These are phyloP conservation scores for Suillus subluteus DNA, from an alignment of 768 basidiomycete species.

Conservation along the genomic window DNA sequence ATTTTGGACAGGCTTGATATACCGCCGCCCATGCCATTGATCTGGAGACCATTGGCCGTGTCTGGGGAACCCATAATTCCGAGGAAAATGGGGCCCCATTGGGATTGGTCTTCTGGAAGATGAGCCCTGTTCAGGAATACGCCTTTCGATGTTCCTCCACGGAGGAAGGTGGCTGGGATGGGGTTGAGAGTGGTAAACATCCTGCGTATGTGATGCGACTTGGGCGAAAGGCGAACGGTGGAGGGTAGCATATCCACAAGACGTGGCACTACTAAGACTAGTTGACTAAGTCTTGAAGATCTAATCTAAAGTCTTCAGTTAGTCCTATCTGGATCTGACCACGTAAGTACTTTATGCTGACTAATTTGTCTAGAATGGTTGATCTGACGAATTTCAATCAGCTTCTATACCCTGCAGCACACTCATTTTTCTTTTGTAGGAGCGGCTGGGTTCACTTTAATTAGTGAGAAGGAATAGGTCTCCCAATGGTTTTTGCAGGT, in stretches of 20 bases:
- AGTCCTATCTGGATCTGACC: neutral
- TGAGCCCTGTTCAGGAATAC: slow-evolving; percentile 60
- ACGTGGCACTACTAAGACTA: neutral
- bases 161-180: slow-evolving; percentile 47
- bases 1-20: slow-evolving; percentile 77
- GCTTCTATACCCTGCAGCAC: neutral
- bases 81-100: slow-evolving; percentile 67
- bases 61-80: slow-evolving; percentile 86
- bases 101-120: slow-evolving; percentile 52
- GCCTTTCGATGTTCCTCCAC: slow-evolving; percentile 81
- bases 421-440: slow-evolving; percentile 11
- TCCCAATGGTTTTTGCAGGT: slow-evolving; percentile 29
- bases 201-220: neutral
- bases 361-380: neutral
- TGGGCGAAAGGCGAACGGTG: neutral
- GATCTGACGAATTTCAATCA: neutral
- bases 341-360: slow-evolving; percentile 2
- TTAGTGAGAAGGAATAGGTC: slow-evolving; percentile 22
- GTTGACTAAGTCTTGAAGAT: neutral
- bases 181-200: slow-evolving; percentile 7
- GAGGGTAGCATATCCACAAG: neutral
- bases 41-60: slow-evolving; percentile 63
- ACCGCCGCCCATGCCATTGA: slow-evolving; percentile 85
- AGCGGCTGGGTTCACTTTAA: slow-evolving; percentile 10
- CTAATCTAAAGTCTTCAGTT: neutral